Evolutionary conservation across 148 eudicot genomes (phyloP).

Genomic region (Mesembryanthemum crystallinum): DNA sequence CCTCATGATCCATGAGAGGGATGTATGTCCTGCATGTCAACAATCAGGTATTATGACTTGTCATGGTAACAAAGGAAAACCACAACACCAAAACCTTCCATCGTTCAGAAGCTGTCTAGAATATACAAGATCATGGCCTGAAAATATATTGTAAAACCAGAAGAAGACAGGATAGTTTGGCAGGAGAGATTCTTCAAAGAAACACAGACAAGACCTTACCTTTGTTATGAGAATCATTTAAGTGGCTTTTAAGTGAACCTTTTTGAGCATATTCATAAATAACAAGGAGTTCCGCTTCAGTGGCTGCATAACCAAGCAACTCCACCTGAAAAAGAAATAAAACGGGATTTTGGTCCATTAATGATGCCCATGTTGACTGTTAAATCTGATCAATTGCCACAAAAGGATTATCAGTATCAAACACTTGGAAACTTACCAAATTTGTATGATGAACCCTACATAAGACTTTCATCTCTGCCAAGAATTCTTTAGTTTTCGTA

Average conservation of each 20-base stretch:
- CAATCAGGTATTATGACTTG: neutral
- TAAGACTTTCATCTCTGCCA: slow-evolving; percentile 90
- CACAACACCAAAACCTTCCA: neutral
- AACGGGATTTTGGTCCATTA: slow-evolving; percentile 23
- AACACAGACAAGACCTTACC: slow-evolving; percentile 37
- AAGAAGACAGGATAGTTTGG: neutral
- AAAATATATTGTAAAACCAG: neutral
- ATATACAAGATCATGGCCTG: neutral
- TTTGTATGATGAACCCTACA: slow-evolving; percentile 97
- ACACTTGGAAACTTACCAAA: slow-evolving; percentile 50
- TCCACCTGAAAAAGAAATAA: slow-evolving; percentile 67
- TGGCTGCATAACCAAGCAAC: slow-evolving; percentile 88
- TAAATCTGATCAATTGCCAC: neutral
- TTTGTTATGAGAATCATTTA: slow-evolving; percentile 83
- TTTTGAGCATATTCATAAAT: slow-evolving; percentile 92
- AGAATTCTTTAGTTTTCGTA: slow-evolving; percentile 82
- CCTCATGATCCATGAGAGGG: slow-evolving; percentile 97
- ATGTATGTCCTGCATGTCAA: slow-evolving; percentile 60
- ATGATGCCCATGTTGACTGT: neutral
- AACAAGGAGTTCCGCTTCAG: slow-evolving; percentile 78
- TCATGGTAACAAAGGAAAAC: neutral
- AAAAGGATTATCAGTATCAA: neutral
- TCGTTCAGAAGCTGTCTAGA: neutral
- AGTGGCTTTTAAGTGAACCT: slow-evolving; percentile 82
- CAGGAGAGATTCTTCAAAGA: neutral